Percentiles rank a stretch among this genome's conserved stretches.
Evolutionary conservation across 2,329 filamentous ascomycete species (phyloP).

Genomic region (Pseudogymnoascus sp.): DNA sequence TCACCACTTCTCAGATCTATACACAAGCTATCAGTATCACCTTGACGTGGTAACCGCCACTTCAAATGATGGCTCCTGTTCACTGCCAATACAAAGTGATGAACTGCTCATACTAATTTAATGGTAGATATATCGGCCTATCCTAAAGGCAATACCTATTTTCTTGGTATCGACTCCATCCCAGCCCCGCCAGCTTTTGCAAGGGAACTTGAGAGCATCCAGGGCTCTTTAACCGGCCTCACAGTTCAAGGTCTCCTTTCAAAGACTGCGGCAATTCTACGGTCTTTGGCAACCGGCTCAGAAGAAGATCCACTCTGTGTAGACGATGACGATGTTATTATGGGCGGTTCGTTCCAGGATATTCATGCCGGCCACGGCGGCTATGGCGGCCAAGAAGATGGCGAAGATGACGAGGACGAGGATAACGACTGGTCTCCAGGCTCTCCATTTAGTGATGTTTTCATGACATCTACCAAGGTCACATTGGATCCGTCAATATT

Average conservation of each 20-base stretch:
- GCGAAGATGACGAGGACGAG: conserved; percentile 14
- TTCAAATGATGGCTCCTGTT: neutral
- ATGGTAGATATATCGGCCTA: conserved; percentile 40
- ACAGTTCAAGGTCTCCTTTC: conserved; percentile 12
- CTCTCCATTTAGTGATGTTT: neutral
- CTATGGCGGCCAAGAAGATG: neutral
- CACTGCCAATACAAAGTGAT: neutral
- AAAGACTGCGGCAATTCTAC: neutral
- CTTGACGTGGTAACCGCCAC: neutral
- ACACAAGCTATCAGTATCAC: neutral
- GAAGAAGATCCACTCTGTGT: neutral
- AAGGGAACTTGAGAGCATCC: conserved; percentile 25
- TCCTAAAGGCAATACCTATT: conserved; percentile 48
- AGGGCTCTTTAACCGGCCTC: conserved; percentile 18
- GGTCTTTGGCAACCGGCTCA: neutral
- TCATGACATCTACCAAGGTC: conserved; percentile 27
- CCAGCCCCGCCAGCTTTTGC: conserved; percentile 37
- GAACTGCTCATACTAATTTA: neutral
- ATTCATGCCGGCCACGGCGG: neutral
- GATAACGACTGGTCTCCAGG: conserved; percentile 16
- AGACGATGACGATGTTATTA: conserved; percentile 4
- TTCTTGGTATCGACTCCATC: conserved; percentile 46
- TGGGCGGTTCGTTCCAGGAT: neutral
- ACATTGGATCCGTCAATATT: conserved; percentile 29
- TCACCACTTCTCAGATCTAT: neutral